Percentiles rank a stretch among this genome's conserved stretches.
Conservation (phyloP, 2,329 filamentous ascomycete genomes). For the Penicillium sp. region DNA sequence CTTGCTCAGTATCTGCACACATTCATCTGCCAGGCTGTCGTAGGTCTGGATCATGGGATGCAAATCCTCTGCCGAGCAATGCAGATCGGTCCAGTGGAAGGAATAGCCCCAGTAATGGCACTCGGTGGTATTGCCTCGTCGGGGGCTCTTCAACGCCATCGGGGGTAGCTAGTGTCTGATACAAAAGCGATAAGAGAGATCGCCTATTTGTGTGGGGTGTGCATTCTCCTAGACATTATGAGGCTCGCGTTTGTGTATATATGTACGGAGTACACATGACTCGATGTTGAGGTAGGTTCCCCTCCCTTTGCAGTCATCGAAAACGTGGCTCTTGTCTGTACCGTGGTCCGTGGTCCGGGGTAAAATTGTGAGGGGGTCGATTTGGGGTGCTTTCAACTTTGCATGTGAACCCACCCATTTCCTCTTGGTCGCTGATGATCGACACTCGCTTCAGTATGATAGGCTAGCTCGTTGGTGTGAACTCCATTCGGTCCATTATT, state of each 20-base stretch:
- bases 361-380: conserved; percentile 13
- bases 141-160: conserved; percentile 19
- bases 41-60: conserved; percentile 65
- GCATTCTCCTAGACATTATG: background rate
- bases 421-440: conserved; percentile 8
- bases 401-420: conserved; percentile 19
- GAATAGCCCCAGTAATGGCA: conserved; percentile 61
- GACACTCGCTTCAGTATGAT: conserved; percentile 2
- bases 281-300: conserved; percentile 1
- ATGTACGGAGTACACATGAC: background rate
- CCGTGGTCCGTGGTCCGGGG: conserved; percentile 26
- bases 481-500: background rate
- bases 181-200: background rate
- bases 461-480: background rate
- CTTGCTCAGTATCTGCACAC: conserved; percentile 63
- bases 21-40: conserved; percentile 68
- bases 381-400: background rate
- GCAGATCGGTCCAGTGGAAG: conserved; percentile 69
- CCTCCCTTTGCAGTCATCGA: background rate
- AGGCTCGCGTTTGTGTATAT: background rate
- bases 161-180: background rate
- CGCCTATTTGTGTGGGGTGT: background rate
- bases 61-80: conserved; percentile 62
- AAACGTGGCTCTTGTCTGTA: conserved; percentile 5
- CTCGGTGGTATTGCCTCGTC: conserved; percentile 20